A percentile compares a stretch with the other conserved stretches of the same genome.
Conservation (phyloP, 1,139 yeast genomes). For the Hyphopichia fennica region DNA sequence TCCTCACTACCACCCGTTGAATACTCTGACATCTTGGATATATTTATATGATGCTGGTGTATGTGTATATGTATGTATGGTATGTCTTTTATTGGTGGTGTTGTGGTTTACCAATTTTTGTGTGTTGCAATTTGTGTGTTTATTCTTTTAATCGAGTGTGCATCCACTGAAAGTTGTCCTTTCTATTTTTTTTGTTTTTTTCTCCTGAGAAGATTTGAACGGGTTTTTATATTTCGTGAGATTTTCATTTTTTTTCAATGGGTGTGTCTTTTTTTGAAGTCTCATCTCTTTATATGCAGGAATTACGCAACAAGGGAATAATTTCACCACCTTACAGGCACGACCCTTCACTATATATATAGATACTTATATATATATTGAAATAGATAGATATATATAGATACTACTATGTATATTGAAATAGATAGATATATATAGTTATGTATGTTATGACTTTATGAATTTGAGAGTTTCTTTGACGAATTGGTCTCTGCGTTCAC, state of each 20-base stretch:
- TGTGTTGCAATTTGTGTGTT: too few relatives aligned
- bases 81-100: neutral
- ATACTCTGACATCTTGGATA: constrained; percentile 36
- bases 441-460: neutral
- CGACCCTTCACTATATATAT: neutral
- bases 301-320: neutral
- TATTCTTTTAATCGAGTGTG: too few relatives aligned
- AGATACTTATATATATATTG: neutral
- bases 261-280: too few relatives aligned
- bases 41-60: too few relatives aligned
- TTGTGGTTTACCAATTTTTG: too few relatives aligned
- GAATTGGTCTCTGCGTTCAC: constrained; percentile 41
- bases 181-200: too few relatives aligned
- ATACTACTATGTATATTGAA: too few relatives aligned
- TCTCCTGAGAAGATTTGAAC: neutral
- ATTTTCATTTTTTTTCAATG: too few relatives aligned
- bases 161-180: too few relatives aligned
- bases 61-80: neutral
- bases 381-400: neutral
- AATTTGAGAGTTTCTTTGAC: constrained; percentile 17
- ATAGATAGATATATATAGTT: too few relatives aligned
- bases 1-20: constrained; percentile 40
- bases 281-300: neutral
- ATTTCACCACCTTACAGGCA: too few relatives aligned
- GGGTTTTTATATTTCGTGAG: neutral